Conservation (phyloP, 2,329 filamentous ascomycete genomes). For the Colletotrichum sublineola region DNA sequence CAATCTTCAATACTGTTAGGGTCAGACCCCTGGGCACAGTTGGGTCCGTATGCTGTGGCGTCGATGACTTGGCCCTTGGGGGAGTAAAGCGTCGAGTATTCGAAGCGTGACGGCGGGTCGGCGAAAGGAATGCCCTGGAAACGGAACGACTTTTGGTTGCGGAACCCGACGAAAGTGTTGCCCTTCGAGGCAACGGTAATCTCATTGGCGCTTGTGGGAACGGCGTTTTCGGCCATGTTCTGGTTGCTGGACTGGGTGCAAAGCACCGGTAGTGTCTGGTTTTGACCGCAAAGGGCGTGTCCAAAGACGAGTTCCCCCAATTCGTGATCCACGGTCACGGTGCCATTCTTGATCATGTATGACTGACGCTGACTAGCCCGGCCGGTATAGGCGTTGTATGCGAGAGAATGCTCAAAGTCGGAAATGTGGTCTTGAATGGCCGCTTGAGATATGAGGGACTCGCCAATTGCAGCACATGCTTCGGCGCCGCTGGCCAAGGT, state of each 20-base stretch:
- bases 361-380: not conserved
- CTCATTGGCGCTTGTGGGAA: not conserved
- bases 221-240: not conserved
- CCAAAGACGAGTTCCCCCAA: not conserved
- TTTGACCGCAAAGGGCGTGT: not conserved
- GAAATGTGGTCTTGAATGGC: not conserved
- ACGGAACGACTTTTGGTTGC: constrained; percentile 1
- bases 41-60: not conserved
- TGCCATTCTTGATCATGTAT: not conserved
- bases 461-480: not conserved
- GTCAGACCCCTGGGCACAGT: not conserved
- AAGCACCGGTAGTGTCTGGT: not conserved
- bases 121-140: not conserved
- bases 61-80: not conserved
- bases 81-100: not conserved
- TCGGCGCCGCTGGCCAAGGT: not conserved
- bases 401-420: not conserved
- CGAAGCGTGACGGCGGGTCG: not conserved
- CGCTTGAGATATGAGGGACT: not conserved
- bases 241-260: not conserved
- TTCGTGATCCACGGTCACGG: not conserved
- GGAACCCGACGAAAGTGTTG: not conserved
- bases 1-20: not conserved
- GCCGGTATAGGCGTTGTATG: not conserved
- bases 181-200: not conserved